These are phyloP conservation scores for Rhododendron ovatum DNA, from an alignment of 148 eudicot species.

Conservation along the genomic window DNA sequence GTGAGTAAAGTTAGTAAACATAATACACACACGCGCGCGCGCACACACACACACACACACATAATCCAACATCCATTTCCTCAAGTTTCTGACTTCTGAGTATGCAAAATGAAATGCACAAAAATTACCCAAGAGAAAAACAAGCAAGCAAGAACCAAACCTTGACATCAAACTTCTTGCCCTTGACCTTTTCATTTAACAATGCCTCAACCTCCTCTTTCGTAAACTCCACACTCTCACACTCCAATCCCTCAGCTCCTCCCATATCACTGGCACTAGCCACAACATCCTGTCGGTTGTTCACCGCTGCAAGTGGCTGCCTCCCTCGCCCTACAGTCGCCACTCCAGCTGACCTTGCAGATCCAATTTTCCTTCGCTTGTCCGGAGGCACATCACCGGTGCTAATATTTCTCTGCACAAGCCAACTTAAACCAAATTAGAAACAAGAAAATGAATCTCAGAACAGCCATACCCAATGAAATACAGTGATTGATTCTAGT, in stretches of 20 bases:
- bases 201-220: slow-evolving; percentile 66
- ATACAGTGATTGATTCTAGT: not conserved
- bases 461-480: not conserved
- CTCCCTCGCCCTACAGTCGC: slow-evolving; percentile 37
- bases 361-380: slow-evolving; percentile 51
- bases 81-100: not conserved
- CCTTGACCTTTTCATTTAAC: slow-evolving; percentile 68
- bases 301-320: slow-evolving; percentile 37
- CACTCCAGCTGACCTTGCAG: slow-evolving; percentile 30
- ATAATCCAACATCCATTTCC: not conserved
- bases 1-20: not conserved
- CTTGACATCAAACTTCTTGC: slow-evolving; percentile 58
- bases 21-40: no score
- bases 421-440: not conserved
- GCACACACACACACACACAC: no score
- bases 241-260: slow-evolving; percentile 33
- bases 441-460: not conserved
- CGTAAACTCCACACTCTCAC: slow-evolving; percentile 40
- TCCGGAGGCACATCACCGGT: slow-evolving; percentile 34
- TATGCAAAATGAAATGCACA: not conserved
- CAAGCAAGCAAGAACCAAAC: slow-evolving; percentile 17
- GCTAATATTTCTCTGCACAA: slow-evolving; percentile 38
- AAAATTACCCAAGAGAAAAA: not conserved
- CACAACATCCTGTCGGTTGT: slow-evolving; percentile 21
- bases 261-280: slow-evolving; percentile 18